These are phyloP conservation scores for Xerocomus minutiporus DNA, from an alignment of 1,284 basidiomycete genomes.

Conservation along the genomic window DNA sequence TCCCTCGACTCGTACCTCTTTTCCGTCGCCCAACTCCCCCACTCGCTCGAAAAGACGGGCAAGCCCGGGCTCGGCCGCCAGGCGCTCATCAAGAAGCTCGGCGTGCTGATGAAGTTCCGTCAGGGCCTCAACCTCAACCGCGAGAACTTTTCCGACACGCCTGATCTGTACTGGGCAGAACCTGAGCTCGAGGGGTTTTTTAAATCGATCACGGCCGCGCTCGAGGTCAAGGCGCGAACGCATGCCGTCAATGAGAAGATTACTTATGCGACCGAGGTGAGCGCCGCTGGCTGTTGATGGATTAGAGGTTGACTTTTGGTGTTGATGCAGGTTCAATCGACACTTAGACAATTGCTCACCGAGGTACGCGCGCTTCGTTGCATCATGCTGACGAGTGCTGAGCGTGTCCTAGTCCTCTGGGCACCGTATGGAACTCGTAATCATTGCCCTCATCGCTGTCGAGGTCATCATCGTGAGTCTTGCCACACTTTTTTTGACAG, in stretches of 20 bases:
- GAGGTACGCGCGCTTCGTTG: slow-evolving; percentile 46
- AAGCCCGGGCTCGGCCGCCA: slow-evolving; percentile 75
- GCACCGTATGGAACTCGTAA: slow-evolving; percentile 88
- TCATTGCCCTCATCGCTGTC: slow-evolving; percentile 85
- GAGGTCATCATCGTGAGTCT: slow-evolving; percentile 80
- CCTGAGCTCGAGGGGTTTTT: slow-evolving; percentile 88
- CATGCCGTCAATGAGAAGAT: slow-evolving; percentile 86
- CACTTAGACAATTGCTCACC: slow-evolving; percentile 71
- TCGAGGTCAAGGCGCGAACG: slow-evolving; percentile 79
- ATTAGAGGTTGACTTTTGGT: not conserved
- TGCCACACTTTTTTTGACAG: slow-evolving; percentile 19
- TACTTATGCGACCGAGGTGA: slow-evolving; percentile 84
- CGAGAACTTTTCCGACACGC: slow-evolving; percentile 85
- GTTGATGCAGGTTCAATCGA: slow-evolving; percentile 54
- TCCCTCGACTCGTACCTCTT: slow-evolving; percentile 78
- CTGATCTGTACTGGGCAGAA: slow-evolving; percentile 89
- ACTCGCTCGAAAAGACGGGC: slow-evolving; percentile 70
- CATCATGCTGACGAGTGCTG: not conserved
- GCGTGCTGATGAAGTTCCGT: slow-evolving; percentile 81
- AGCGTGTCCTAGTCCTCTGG: slow-evolving; percentile 60
- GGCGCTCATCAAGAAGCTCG: slow-evolving; percentile 83
- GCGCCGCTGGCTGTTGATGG: slow-evolving; percentile 3
- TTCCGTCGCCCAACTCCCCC: slow-evolving; percentile 74
- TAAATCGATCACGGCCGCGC: slow-evolving; percentile 71
- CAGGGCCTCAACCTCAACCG: slow-evolving; percentile 84